Percentiles rank a stretch among this genome's conserved stretches.
phyloP scores from a whole-genome alignment of 768 basidiomycete genomes.

The Termitomyces sp. region DNA sequence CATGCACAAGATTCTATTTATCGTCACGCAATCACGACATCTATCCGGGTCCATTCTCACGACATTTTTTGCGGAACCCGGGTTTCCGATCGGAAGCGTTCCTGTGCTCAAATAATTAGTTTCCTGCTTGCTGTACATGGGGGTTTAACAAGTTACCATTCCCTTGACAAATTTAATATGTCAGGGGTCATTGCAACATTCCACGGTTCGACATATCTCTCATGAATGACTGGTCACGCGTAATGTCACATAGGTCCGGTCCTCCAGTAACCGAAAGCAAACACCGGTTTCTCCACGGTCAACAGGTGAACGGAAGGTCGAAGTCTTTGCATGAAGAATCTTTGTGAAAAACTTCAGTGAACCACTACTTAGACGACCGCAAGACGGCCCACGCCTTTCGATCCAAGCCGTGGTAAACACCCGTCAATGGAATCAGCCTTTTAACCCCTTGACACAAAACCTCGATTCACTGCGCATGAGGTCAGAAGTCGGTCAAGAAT shows the following conservation, averaged over 20 bases:
- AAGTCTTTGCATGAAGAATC: too few relatives aligned
- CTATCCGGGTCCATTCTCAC: slow-evolving; percentile 2
- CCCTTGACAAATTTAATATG: too few relatives aligned
- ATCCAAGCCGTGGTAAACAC: not conserved
- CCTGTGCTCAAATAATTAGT: too few relatives aligned
- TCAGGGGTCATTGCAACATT: too few relatives aligned
- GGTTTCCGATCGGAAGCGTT: not conserved
- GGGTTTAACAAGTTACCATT: too few relatives aligned
- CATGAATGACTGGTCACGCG: not conserved
- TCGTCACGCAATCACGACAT: slow-evolving; percentile 1
- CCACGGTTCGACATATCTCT: too few relatives aligned
- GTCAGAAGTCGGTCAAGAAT: not conserved
- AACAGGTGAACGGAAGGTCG: too few relatives aligned
- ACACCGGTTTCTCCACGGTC: too few relatives aligned
- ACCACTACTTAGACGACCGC: not conserved
- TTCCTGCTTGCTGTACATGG: too few relatives aligned
- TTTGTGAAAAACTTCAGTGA: not conserved
- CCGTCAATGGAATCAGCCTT: not conserved
- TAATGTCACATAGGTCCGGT: not conserved
- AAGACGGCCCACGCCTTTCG: not conserved
- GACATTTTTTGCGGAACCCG: not conserved
- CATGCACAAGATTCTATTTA: not conserved
- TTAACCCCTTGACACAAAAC: not conserved
- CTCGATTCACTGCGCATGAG: too few relatives aligned
- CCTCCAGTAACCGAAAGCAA: not conserved